Percentiles rank a stretch among this genome's conserved stretches.
Conservation (phyloP, 2,329 filamentous ascomycete species). For the Clarireedia hainanense region DNA sequence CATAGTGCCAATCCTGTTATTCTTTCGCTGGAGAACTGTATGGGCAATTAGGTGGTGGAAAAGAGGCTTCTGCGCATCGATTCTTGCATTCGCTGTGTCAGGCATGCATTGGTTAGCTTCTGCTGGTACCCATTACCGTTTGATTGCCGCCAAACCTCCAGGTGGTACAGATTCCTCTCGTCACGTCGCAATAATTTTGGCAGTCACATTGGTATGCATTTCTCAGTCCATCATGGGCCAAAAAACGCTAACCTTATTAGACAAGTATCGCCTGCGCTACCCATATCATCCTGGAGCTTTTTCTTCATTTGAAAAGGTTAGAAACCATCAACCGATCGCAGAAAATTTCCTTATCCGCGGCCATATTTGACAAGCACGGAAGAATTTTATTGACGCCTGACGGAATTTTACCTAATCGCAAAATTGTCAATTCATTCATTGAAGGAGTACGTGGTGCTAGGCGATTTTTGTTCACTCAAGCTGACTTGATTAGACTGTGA, state of each 20-base stretch:
- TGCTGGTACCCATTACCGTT: slow-evolving; percentile 59
- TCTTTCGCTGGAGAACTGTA: slow-evolving; percentile 67
- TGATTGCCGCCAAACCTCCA: slow-evolving; percentile 38
- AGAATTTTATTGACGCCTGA: slow-evolving; percentile 62
- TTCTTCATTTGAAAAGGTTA: slow-evolving; percentile 35
- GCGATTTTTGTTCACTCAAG: neutral
- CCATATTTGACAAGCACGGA: slow-evolving; percentile 59
- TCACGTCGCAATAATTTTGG: slow-evolving; percentile 13
- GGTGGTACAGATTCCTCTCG: neutral
- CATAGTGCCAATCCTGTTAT: slow-evolving; percentile 59
- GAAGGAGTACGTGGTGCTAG: slow-evolving; percentile 43
- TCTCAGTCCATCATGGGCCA: neutral
- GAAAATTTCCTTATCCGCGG: slow-evolving; percentile 48
- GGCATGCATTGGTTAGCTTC: slow-evolving; percentile 84
- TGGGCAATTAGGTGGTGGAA: slow-evolving; percentile 80
- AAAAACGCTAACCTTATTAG: slow-evolving; percentile 30
- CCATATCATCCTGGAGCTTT: slow-evolving; percentile 44
- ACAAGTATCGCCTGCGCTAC: slow-evolving; percentile 54
- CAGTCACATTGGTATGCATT: slow-evolving; percentile 19
- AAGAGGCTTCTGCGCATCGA: slow-evolving; percentile 53
- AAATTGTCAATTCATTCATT: slow-evolving; percentile 72
- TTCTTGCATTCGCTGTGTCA: slow-evolving; percentile 67
- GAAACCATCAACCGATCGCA: slow-evolving; percentile 35
- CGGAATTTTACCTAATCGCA: slow-evolving; percentile 61
- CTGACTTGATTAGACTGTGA: slow-evolving; percentile 40